These are phyloP conservation scores for Fusarium musae DNA, from an alignment of 2,329 filamentous ascomycete species.

Conservation along the genomic window DNA sequence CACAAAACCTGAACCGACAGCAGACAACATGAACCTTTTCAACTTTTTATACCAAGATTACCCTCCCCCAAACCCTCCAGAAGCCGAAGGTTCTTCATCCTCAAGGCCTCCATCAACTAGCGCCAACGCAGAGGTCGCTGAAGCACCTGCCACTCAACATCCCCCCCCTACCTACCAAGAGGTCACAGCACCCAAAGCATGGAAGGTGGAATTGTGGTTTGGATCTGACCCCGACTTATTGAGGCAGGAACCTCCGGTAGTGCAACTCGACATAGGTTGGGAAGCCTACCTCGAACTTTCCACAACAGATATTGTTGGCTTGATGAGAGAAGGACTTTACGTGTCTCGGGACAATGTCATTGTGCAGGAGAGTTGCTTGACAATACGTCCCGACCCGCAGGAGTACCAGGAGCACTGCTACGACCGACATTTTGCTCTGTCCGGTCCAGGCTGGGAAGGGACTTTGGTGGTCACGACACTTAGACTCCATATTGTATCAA, in stretches of 20 bases:
- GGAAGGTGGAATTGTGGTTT: fast-evolving
- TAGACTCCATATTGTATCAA: fast-evolving
- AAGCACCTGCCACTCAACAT: too few species aligned
- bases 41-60: too few species aligned
- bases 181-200: too few species aligned
- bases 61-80: too few species aligned
- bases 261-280: fast-evolving
- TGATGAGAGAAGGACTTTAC: not conserved
- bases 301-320: not conserved
- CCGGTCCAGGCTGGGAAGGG: not conserved
- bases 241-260: fast-evolving
- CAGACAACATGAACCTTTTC: not conserved
- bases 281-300: fast-evolving
- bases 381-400: fast-evolving
- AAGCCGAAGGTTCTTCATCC: too few species aligned
- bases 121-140: too few species aligned
- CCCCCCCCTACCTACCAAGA: too few species aligned
- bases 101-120: too few species aligned
- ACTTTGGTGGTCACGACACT: not conserved
- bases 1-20: fast-evolving
- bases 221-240: not conserved
- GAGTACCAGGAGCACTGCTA: fast-evolving
- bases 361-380: not conserved
- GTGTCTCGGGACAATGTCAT: not conserved
- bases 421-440: not conserved